Evolutionary conservation across 768 basidiomycete genomes (phyloP).

Genomic region (Leccinum subgranulosum): DNA sequence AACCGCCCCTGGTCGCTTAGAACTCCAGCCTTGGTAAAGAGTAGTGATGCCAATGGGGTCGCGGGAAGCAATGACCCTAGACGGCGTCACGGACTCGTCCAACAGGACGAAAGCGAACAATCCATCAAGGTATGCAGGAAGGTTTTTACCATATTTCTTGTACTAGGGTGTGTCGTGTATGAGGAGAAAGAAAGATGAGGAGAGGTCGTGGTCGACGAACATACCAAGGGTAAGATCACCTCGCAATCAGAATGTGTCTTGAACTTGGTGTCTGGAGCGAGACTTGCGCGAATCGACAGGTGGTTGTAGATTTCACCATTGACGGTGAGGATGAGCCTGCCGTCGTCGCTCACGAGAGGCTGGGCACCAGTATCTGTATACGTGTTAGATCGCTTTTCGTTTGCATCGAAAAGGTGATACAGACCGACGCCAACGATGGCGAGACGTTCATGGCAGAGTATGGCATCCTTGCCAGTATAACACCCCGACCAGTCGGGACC

Average conservation of each 20-base stretch:
- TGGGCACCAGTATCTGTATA: conserved; percentile 90
- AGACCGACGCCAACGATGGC: conserved; percentile 97
- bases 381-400: not conserved
- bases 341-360: conserved; percentile 85
- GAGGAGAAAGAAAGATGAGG: not conserved
- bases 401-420: conserved; percentile 21
- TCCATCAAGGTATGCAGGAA: conserved; percentile 85
- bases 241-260: conserved; percentile 99
- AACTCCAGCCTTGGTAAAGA: conserved; percentile 95
- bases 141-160: conserved; percentile 69
- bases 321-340: conserved; percentile 80
- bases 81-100: conserved; percentile 87
- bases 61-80: conserved; percentile 91
- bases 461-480: conserved; percentile 74
- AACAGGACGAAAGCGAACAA: conserved; percentile 99
- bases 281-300: conserved; percentile 64
- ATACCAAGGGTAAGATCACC: conserved; percentile 88
- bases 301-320: conserved; percentile 99
- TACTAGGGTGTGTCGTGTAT: conserved; percentile 51
- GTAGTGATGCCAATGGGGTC: conserved; percentile 98
- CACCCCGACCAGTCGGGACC: conserved; percentile 99
- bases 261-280: conserved; percentile 71
- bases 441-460: conserved; percentile 93
- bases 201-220: conserved; percentile 19
- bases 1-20: conserved; percentile 72